phyloP scores from a whole-genome alignment of 208 protist genomes.

The Spironucleus salmonicida region DNA sequence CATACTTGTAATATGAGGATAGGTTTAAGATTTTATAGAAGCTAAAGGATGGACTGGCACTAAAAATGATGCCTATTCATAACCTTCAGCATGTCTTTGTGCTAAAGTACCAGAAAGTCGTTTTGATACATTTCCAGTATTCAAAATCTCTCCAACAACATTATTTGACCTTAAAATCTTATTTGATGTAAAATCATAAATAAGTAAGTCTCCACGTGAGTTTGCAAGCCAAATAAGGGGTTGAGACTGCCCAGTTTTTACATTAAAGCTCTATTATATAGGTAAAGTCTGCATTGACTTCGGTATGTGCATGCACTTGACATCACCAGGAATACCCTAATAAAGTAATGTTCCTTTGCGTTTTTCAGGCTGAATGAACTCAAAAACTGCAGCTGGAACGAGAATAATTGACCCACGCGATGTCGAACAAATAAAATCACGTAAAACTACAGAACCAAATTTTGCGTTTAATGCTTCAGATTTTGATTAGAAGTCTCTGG shows the following conservation, averaged over 20 bases:
- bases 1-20: slow-evolving; percentile 3
- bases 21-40: background rate
- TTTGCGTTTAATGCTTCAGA: slow-evolving; percentile 2
- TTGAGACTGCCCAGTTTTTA: background rate
- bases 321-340: background rate
- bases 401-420: slow-evolving; percentile 12
- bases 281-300: background rate
- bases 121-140: background rate
- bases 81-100: slow-evolving; percentile 12
- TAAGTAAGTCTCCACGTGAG: background rate
- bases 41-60: background rate
- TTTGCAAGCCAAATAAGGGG: background rate
- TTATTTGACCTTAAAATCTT: slow-evolving; percentile 7
- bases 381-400: slow-evolving; percentile 22
- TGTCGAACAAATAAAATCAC: slow-evolving; percentile 10
- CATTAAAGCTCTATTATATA: background rate
- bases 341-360: background rate
- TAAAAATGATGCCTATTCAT: slow-evolving; percentile 13
- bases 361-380: slow-evolving; percentile 17
- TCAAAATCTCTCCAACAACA: background rate
- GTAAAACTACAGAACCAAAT: slow-evolving; percentile 12
- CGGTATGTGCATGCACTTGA: background rate
- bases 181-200: background rate
- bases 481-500: background rate
- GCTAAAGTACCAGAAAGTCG: background rate